Conservation (phyloP, 257 asterid genomes). For the Fraxinus americana region DNA sequence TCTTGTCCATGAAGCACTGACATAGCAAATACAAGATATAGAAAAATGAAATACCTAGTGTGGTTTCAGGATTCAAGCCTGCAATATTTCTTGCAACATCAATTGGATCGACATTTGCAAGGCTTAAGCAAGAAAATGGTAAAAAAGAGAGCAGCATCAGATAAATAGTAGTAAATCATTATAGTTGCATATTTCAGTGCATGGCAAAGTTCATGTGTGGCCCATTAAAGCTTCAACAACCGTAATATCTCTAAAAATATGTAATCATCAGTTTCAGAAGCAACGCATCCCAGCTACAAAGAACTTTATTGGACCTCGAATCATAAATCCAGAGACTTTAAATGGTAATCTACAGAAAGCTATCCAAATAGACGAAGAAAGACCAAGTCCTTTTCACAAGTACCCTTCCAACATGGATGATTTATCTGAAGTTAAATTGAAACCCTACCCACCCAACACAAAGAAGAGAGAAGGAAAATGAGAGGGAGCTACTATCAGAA, state of each 20-base stretch:
- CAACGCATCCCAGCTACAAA: not conserved
- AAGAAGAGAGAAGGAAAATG: not conserved
- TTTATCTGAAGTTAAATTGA: not conserved
- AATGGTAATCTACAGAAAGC: conserved; percentile 9
- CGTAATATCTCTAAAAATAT: conserved; percentile 10
- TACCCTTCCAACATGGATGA: not conserved
- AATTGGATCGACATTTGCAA: conserved; percentile 98
- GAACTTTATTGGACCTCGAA: not conserved
- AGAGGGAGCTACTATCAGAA: not conserved
- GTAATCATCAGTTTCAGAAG: conserved; percentile 10
- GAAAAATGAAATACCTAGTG: conserved; percentile 61
- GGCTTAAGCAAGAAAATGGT: conserved; percentile 51
- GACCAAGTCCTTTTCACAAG: conserved; percentile 9
- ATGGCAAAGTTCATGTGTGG: conserved; percentile 9
- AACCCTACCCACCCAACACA: conserved; percentile 9
- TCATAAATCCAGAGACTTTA: conserved; percentile 12
- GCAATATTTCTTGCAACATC: conserved; percentile 83
- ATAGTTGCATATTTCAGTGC: conserved; percentile 11
- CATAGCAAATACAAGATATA: conserved; percentile 14
- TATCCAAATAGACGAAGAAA: not conserved
- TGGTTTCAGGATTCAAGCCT: conserved; percentile 93
- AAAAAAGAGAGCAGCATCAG: conserved; percentile 23
- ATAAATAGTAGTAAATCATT: conserved; percentile 6
- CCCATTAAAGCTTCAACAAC: conserved; percentile 8
- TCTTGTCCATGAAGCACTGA: conserved; percentile 2